Conservation (phyloP, 2,329 filamentous ascomycete genomes). For the Aspergillus glaucus region DNA sequence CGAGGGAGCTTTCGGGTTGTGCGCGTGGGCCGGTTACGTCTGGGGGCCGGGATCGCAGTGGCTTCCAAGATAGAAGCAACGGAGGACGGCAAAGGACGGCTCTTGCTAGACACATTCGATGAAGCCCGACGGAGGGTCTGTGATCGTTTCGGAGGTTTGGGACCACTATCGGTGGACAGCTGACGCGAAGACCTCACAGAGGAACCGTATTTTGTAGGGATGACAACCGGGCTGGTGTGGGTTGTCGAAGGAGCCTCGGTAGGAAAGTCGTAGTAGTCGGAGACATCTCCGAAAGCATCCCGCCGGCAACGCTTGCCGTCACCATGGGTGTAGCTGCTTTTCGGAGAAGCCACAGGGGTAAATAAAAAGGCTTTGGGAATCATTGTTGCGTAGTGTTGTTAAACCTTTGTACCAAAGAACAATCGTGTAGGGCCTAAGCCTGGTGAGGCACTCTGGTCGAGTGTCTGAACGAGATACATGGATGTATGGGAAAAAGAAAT, state of each 20-base stretch:
- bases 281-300: not conserved
- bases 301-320: conserved; percentile 5
- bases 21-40: conserved; percentile 33
- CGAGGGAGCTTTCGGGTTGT: conserved; percentile 34
- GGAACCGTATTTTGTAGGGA: conserved; percentile 27
- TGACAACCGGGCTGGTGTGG: conserved; percentile 29
- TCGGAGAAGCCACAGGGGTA: conserved; percentile 24
- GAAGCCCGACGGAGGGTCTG: conserved; percentile 19
- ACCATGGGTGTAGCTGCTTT: conserved; percentile 10
- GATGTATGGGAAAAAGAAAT: conserved; percentile 10
- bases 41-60: conserved; percentile 53
- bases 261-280: not conserved
- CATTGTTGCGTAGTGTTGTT: conserved; percentile 31
- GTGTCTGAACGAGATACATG: conserved; percentile 36
- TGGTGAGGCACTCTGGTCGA: conserved; percentile 37
- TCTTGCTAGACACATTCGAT: conserved; percentile 19
- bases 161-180: conserved; percentile 9
- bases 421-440: conserved; percentile 18
- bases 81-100: conserved; percentile 46
- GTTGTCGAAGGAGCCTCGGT: conserved; percentile 5
- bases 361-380: conserved; percentile 36
- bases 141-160: conserved; percentile 14
- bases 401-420: conserved; percentile 10
- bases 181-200: conserved; percentile 15
- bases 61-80: conserved; percentile 54